phyloP scores from a whole-genome alignment of 2,329 filamentous ascomycete species.

The Pseudopyrenochaeta lycopersici region DNA sequence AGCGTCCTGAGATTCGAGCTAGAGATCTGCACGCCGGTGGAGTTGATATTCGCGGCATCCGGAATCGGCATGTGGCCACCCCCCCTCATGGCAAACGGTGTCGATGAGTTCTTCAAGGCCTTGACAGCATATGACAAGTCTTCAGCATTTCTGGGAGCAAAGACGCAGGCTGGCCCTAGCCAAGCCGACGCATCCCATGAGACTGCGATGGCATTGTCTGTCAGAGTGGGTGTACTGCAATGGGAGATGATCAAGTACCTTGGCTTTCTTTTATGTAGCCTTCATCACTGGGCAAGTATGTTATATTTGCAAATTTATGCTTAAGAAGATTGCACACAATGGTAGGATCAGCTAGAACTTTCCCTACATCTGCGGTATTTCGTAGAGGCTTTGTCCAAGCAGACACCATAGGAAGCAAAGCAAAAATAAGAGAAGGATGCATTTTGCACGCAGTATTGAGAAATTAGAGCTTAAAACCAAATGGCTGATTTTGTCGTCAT shows the following conservation, averaged over 20 bases:
- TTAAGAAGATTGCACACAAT: constrained; percentile 10
- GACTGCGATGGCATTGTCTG: neutral
- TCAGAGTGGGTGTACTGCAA: neutral
- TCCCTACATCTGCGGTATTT: no score
- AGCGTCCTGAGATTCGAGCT: constrained; percentile 31
- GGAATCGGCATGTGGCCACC: constrained; percentile 37
- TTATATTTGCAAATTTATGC: constrained; percentile 11
- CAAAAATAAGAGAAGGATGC: no score
- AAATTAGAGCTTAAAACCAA: no score
- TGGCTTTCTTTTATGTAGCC: constrained; percentile 12
- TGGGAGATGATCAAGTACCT: neutral
- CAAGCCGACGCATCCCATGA: constrained; percentile 16
- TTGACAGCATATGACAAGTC: constrained; percentile 26
- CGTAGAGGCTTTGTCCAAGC: no score
- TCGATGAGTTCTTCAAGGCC: constrained; percentile 15
- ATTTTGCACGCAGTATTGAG: no score
- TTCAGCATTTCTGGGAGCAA: constrained; percentile 20
- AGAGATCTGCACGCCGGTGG: constrained; percentile 25
- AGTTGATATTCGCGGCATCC: constrained; percentile 27
- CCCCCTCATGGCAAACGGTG: constrained; percentile 30
- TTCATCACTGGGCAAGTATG: constrained; percentile 12
- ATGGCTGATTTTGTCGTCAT: no score
- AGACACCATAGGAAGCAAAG: no score
- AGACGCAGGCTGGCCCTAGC: constrained; percentile 27
- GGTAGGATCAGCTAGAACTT: neutral